Evolutionary conservation across 257 asterid genomes (phyloP), one percentile per base, ranked within the genome.

Genomic region (Nicotiana noctiflora): DNA sequence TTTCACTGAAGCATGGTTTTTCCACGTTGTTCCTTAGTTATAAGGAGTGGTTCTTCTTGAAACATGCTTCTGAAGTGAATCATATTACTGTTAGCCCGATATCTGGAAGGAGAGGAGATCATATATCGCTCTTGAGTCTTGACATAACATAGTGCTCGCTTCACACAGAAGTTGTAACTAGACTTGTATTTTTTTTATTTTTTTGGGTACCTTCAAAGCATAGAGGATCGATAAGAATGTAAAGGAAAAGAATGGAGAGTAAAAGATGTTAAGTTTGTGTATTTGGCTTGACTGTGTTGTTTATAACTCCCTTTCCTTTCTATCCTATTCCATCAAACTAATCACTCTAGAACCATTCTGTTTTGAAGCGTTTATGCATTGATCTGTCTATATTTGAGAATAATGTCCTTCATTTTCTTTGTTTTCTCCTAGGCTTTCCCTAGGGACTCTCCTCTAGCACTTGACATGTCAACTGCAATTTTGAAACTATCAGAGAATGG

Each of bases 401-500:
- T 70, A 40, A 40, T 70, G n/a, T 44, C 76, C n/a, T n/a, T n/a
- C 10, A 11, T 21, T 21, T 72, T 23, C 14, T 19, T 17, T 82
- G 40, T 53, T 68, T 76, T 15, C 29, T 4, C 6, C 14, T 75
- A 91, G 95, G 95, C 93, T 51, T 91, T 91, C 44, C 90, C 78
- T 0, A 84, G 84, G 80, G 92, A 91, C 66, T 91, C 95, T 44
- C 92, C 90, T 9, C 81, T 89, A 31, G 90, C 92, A 5, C 66
- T 78, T 19, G 95, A 91, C 84, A 81, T 91, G 87, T 91, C 95
- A 17, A 91, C 93, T 0, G 95, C 95, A 6, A 87, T 91, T 49
- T 81, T 89, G 75, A 81, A 77, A 23, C 84, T 91, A 11, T 89
- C 93, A 10, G 95, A 89, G 46, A 89, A 79, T 29, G 95, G 93